phyloP scores from a whole-genome alignment of 2,329 filamentous ascomycete genomes.

The Aspergillus hiratsukae region DNA sequence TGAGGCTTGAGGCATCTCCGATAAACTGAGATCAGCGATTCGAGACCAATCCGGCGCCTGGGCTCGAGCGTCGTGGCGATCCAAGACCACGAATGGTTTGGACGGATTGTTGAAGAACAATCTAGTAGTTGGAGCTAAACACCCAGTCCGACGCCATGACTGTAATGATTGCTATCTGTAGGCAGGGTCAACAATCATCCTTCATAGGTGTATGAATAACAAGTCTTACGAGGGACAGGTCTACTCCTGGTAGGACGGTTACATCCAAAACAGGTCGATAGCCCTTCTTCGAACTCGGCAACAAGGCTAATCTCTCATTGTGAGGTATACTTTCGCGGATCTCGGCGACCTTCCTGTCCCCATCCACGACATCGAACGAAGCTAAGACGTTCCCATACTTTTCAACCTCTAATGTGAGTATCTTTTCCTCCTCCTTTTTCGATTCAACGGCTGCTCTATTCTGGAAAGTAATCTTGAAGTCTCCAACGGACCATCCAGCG shows the following conservation, averaged over 20 bases:
- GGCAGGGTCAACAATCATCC: background rate
- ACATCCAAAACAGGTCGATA: slow-evolving; percentile 24
- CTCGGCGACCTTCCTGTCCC: slow-evolving; percentile 17
- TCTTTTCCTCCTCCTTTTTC: slow-evolving; percentile 15
- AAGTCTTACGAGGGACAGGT: slow-evolving; percentile 20
- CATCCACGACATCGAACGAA: slow-evolving; percentile 18
- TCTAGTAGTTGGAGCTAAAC: slow-evolving; percentile 14
- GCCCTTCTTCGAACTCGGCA: slow-evolving; percentile 13
- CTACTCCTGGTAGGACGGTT: slow-evolving; percentile 20
- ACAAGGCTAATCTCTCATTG: slow-evolving; percentile 13
- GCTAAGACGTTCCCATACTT: slow-evolving; percentile 14
- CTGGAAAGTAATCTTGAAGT: slow-evolving; percentile 20
- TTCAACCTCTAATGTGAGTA: slow-evolving; percentile 15
- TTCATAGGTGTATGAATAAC: background rate
- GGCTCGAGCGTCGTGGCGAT: background rate
- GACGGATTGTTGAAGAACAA: background rate
- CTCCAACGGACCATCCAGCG: slow-evolving; percentile 4
- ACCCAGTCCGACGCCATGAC: slow-evolving; percentile 18
- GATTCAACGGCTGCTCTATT: slow-evolving; percentile 17
- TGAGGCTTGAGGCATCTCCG: background rate
- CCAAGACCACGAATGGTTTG: background rate
- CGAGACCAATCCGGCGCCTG: background rate
- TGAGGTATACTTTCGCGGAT: slow-evolving; percentile 17
- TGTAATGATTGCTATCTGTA: slow-evolving; percentile 16
- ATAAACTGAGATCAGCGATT: background rate